Evolutionary conservation across 192 early-diverging fungal genomes (phyloP).

Genomic region (Podila minutissima): DNA sequence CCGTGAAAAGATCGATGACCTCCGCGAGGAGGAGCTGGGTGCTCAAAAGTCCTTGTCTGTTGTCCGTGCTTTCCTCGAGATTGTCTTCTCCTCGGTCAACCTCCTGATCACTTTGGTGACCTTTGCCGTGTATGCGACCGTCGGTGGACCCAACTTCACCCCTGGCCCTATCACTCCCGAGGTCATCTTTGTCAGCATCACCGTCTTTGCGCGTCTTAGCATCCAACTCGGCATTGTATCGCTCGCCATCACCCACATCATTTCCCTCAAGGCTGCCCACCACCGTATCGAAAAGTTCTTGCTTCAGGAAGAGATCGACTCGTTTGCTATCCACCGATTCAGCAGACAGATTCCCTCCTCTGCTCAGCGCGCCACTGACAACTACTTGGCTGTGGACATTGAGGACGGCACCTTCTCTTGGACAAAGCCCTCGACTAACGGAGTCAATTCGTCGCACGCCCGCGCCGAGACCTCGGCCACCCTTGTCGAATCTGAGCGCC

Average conservation of each 20-base stretch:
- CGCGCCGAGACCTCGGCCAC: not conserved
- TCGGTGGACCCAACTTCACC: constrained; percentile 30
- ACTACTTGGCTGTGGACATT: constrained; percentile 16
- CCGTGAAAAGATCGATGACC: constrained; percentile 10
- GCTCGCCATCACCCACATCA: constrained; percentile 62
- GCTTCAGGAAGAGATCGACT: constrained; percentile 39
- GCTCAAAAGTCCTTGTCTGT: constrained; percentile 21
- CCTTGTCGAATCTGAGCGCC: constrained; percentile 4
- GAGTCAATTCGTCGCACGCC: not conserved
- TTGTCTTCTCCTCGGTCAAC: constrained; percentile 36
- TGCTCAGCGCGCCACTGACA: not conserved
- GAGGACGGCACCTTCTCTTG: constrained; percentile 28
- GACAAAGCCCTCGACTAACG: constrained; percentile 5
- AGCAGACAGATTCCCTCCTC: not conserved
- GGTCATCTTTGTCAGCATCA: constrained; percentile 71
- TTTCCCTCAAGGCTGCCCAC: constrained; percentile 62
- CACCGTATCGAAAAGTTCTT: constrained; percentile 58
- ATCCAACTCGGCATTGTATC: constrained; percentile 63
- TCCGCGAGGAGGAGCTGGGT: constrained; percentile 15
- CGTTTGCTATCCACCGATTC: not conserved
- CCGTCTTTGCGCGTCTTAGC: constrained; percentile 70
- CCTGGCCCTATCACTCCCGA: constrained; percentile 35
- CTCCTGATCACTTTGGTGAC: constrained; percentile 29
- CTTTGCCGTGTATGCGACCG: constrained; percentile 28
- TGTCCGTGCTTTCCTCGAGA: constrained; percentile 12